A percentile compares a stretch with the other conserved stretches of the same genome.
These are phyloP conservation scores for Neurospora sp. DNA, from an alignment of 495 filamentous ascomycete genomes.

Conservation along the genomic window DNA sequence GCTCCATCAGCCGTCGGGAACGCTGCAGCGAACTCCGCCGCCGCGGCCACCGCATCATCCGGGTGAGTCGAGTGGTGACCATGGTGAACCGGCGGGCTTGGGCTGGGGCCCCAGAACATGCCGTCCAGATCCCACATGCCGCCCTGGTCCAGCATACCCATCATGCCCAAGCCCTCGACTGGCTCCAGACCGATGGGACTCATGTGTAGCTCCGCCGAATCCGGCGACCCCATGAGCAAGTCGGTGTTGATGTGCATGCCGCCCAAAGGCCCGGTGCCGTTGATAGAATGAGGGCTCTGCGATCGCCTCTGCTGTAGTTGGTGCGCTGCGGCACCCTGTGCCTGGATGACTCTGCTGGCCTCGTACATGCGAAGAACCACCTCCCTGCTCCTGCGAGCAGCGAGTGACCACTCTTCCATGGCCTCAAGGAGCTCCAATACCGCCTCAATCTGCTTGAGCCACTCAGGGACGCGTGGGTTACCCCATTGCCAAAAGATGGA, in stretches of 20 bases:
- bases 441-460: conserved; percentile 58
- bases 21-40: background rate
- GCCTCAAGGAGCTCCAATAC: conserved; percentile 58
- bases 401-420: conserved; percentile 60
- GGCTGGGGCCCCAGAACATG: conserved; percentile 37
- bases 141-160: conserved; percentile 43
- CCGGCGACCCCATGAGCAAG: conserved; percentile 25
- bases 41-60: background rate
- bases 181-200: conserved; percentile 41
- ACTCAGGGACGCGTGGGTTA: conserved; percentile 41
- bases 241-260: conserved; percentile 27
- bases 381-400: conserved; percentile 58
- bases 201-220: conserved; percentile 30
- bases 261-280: background rate
- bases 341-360: conserved; percentile 36
- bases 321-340: conserved; percentile 23
- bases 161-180: conserved; percentile 41
- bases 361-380: conserved; percentile 62
- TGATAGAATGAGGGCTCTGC: conserved; percentile 13
- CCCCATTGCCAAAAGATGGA: conserved; percentile 58
- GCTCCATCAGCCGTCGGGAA: conserved; percentile 17
- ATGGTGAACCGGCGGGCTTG: conserved; percentile 13
- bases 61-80: background rate
- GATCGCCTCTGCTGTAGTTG: conserved; percentile 8
- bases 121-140: conserved; percentile 48